Base-by-base conservation (phyloP, 2,329 filamentous ascomycete species). In the Coniella lustricola region DNA sequence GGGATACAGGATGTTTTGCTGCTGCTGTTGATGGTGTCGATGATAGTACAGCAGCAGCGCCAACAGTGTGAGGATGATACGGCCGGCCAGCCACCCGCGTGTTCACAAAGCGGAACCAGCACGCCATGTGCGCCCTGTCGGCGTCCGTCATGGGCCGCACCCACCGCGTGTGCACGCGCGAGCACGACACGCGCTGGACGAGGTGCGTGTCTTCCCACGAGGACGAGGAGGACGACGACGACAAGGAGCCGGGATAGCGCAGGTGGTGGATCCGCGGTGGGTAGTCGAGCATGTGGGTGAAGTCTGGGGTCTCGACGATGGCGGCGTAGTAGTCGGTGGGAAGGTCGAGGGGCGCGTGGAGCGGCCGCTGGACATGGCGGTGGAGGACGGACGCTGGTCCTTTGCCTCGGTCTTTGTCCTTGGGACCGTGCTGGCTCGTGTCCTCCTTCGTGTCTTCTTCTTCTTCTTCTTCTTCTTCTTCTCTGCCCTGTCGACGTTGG, bases 261-360 rank as follows among this genome's bases (percentile, higher is more conserved):
- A 49, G 49, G 18, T 51, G 49, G 37, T 45, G 39, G 25, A 48
- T 22, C 2, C 49, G 47, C 1, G 22, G 14, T 5, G 50, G 50
- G 12, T 49, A 41, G 33, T 52, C 29, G 32, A 49, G 21, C 7
- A 38, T 43, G 42, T 22, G 13, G 7, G n/a, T 7, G 18, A 32
- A 43, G 0, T 20, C 10, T 4, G 13, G 31, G 18, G 45, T 29
- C 13, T 41, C n/a, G 3, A 25, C 29, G 16, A 42, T 25, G 44
- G 44, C 44, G 25, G 35, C 44, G 36, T 46, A 46, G 44, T 46
- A 25, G 16, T 38, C 32, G 9, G 44, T 46, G 9, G 44, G 44
- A 4, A 46, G 17, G 13, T 46, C 44, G 25, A 46, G 14, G 17
- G 44, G 44, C n/a, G 39, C 21, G 7, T 16, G 21, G 12, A 22